phyloP scores from a whole-genome alignment of 169 alveolate genomes.

The Cytauxzoon felis region DNA sequence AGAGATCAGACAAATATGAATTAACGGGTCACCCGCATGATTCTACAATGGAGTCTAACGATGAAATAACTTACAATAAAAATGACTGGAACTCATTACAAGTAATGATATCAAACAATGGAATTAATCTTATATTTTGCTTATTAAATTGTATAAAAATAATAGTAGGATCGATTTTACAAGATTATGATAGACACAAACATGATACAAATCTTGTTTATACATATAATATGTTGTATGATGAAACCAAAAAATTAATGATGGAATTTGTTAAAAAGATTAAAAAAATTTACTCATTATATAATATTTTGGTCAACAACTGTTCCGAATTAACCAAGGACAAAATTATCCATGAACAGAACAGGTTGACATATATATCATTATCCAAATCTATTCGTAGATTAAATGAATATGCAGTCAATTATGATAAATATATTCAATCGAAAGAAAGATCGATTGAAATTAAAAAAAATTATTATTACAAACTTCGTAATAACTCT shows the following conservation, averaged over 20 bases:
- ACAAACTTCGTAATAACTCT: background rate
- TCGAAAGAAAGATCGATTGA: slow-evolving; percentile 11
- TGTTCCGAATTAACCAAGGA: background rate
- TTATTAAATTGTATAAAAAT: slow-evolving; percentile 6
- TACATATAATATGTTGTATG: slow-evolving; percentile 3
- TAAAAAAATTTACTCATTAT: slow-evolving; percentile 6
- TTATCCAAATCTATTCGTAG: background rate
- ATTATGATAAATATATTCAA: background rate
- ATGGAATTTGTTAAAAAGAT: slow-evolving; percentile 5
- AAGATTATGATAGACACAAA: no score
- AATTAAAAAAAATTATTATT: slow-evolving; percentile 2
- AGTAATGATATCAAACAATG: slow-evolving; percentile 6
- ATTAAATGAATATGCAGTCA: background rate
- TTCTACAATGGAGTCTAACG: no score
- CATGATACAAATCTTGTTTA: background rate
- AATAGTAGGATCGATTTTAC: slow-evolving; percentile 7
- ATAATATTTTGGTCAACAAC: slow-evolving; percentile 1
- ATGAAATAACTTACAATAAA: no score
- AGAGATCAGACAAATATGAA: no score
- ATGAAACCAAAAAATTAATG: slow-evolving; percentile 24
- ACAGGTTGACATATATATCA: background rate
- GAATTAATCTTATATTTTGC: slow-evolving; percentile 3
- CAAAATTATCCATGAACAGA: background rate
- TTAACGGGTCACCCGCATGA: no score
- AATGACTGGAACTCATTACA: slow-evolving; percentile 5